Evolutionary conservation across 805 yeast genomes (phyloP), one percentile per base, ranked within the genome.

Genomic region (Kluyveromyces wickerhamii): DNA sequence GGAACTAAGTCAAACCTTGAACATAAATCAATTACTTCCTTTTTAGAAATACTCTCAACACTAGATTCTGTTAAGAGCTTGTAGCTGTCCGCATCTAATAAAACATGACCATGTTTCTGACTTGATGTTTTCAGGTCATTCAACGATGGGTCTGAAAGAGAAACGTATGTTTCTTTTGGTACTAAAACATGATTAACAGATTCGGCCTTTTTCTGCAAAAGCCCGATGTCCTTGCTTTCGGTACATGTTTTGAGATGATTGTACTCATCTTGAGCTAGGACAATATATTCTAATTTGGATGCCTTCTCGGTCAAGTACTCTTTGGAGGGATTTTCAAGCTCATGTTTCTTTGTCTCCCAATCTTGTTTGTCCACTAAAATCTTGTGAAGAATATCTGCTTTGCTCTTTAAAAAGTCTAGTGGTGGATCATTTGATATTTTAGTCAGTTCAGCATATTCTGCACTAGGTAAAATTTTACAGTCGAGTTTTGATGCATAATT

Each of bases 1-100:
- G 53, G 39, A 28, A 43, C 45, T 32, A 50, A 32, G n/a, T 43
- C 45, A 14, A 46, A 43, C 11, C 42, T 51, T 14, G 44, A 31
- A 21, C 48, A 40, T 1, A 47, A 36, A 4, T 42, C 38, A 14
- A 41, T 37, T 9, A 53, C 43, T 14, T 53, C 54, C 15, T 41
- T 41, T 25, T 45, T 39, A 13, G 39, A 30, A 4, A 46, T 28
- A 21, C 29, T 35, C 10, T 40, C 39, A 7, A 39, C 20, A 16
- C 22, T 32, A 4, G 39, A 32, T 7, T 30, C 22, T 7, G 37
- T 10, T 12, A 42, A 19, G 5, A 29, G 35, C 19, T 37, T 33
- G 33, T 39, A 42, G 11, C 34, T 29, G 2, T 39, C 40, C 11
- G 33, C 33, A 15, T 27, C 31, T 20, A 44, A 20, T 9, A 44